Conservation (phyloP, 768 basidiomycete species). For the Leccinum longicurvipes region DNA sequence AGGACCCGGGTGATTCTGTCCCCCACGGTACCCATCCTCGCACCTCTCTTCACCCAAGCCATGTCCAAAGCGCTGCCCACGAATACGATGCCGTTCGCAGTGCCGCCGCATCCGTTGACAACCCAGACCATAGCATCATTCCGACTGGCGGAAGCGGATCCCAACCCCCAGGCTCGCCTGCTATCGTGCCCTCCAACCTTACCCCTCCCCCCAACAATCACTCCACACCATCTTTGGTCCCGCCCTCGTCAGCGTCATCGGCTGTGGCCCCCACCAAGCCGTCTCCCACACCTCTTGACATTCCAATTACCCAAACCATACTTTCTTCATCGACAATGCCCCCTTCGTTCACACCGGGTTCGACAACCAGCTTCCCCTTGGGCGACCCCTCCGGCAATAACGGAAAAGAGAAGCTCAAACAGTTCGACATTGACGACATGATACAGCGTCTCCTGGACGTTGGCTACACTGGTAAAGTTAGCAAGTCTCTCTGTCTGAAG, state of each 20-base stretch:
- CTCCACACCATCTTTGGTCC: constrained; percentile 38
- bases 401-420: constrained; percentile 59
- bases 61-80: constrained; percentile 38
- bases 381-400: constrained; percentile 37
- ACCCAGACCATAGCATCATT: constrained; percentile 32
- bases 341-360: constrained; percentile 48
- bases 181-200: constrained; percentile 36
- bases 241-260: constrained; percentile 11
- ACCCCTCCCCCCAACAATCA: constrained; percentile 38
- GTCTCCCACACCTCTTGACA: constrained; percentile 62
- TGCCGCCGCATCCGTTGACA: constrained; percentile 32
- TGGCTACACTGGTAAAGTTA: constrained; percentile 97
- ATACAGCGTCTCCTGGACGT: constrained; percentile 94
- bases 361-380: constrained; percentile 38
- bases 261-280: constrained; percentile 35
- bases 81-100: constrained; percentile 34
- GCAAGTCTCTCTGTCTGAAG: constrained; percentile 92
- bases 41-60: constrained; percentile 38
- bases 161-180: constrained; percentile 31
- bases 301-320: constrained; percentile 80
- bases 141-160: constrained; percentile 40
- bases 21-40: constrained; percentile 46
- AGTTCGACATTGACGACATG: constrained; percentile 96
- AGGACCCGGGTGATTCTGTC: constrained; percentile 36
- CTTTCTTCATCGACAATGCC: constrained; percentile 64